These are phyloP conservation scores for Kokia cookei DNA, from an alignment of 441 rosid genomes.

Conservation along the genomic window DNA sequence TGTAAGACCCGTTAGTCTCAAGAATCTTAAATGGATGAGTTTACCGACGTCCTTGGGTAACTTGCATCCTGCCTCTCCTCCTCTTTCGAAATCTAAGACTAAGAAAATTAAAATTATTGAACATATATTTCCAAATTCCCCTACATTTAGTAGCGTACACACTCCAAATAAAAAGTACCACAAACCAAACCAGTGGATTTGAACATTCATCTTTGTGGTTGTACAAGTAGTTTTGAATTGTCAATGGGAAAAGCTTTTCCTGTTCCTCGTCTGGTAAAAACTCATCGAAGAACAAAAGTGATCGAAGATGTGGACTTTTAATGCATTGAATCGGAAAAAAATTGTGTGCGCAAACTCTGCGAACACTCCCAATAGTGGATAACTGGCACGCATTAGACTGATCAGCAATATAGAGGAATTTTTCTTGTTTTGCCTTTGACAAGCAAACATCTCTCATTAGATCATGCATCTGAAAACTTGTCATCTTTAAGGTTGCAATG, in stretches of 20 bases:
- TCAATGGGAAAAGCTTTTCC: too few species aligned
- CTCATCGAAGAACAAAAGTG: slow-evolving; percentile 6
- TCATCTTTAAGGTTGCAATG: too few species aligned
- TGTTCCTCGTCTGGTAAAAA: accelerated
- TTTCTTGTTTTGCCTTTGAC: too few species aligned
- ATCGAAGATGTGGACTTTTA: slow-evolving; percentile 4
- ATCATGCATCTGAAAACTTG: too few species aligned
- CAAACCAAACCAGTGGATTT: neutral
- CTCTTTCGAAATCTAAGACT: neutral
- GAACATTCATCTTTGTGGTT: accelerated
- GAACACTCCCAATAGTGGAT: neutral
- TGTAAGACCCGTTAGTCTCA: neutral
- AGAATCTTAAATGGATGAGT: slow-evolving; percentile 3
- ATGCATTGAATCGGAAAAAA: neutral
- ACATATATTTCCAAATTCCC: neutral
- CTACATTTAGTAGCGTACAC: neutral
- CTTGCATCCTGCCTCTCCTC: neutral
- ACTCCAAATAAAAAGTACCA: neutral
- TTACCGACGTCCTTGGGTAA: neutral
- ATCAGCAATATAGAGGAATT: too few species aligned
- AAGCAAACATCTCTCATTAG: too few species aligned
- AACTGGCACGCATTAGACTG: neutral
- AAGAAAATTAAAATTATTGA: neutral
- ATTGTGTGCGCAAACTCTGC: slow-evolving; percentile 15
- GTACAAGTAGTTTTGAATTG: too few species aligned